A percentile compares a stretch with the other conserved stretches of the same genome.
Evolutionary conservation across 257 asterid genomes (phyloP).

Genomic region (Orobanche coerulescens): DNA sequence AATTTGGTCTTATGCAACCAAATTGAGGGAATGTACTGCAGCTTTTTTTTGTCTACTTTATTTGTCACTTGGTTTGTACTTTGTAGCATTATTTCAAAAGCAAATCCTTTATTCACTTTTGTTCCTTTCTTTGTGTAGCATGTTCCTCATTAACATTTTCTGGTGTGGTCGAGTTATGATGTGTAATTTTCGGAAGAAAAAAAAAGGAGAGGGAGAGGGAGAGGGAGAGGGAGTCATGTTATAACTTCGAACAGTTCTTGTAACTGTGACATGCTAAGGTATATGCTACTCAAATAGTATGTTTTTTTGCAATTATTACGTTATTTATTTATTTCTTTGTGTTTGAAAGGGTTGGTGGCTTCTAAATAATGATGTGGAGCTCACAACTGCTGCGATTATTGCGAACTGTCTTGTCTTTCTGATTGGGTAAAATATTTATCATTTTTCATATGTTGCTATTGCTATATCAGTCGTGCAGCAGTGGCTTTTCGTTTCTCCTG

Average conservation of each 20-base stretch:
- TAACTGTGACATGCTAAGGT: no score
- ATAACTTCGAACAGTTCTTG: no score
- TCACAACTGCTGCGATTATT: slow-evolving; percentile 59
- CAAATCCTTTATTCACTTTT: slow-evolving; percentile 6
- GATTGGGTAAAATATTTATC: slow-evolving; percentile 48
- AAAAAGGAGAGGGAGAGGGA: no score
- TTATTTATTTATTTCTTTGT: slow-evolving; percentile 16
- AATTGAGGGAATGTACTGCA: neutral
- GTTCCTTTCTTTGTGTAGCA: neutral
- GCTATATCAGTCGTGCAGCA: neutral
- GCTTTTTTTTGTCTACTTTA: neutral
- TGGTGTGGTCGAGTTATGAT: slow-evolving; percentile 2
- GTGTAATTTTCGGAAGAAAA: neutral
- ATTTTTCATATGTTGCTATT: slow-evolving; percentile 19
- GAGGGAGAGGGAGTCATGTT: no score
- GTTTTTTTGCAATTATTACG: slow-evolving; percentile 1
- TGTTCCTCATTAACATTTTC: neutral
- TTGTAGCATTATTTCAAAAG: neutral
- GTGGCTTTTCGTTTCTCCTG: neutral
- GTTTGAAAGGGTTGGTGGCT: slow-evolving; percentile 93
- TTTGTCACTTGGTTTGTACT: slow-evolving; percentile 1
- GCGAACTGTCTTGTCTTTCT: slow-evolving; percentile 78
- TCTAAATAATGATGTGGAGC: slow-evolving; percentile 61
- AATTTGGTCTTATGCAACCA: neutral
- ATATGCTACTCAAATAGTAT: neutral